phyloP scores from a whole-genome alignment of 2,329 filamentous ascomycete genomes.

The Chrysosporium keratinophilum region DNA sequence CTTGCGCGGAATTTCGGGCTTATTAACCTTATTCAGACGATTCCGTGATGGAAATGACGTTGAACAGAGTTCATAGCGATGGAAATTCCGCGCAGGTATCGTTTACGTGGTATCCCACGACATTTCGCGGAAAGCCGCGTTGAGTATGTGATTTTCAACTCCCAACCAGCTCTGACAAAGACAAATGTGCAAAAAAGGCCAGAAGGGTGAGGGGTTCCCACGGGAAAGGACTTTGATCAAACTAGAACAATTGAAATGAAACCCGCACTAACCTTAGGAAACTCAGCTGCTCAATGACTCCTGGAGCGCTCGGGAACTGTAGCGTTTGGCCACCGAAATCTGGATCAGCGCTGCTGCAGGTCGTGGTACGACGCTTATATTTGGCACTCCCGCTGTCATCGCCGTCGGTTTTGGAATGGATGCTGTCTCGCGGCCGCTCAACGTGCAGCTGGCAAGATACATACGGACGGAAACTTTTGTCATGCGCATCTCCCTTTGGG shows the following conservation, averaged over 20 bases:
- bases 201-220: neutral
- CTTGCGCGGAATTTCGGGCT: neutral
- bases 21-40: neutral
- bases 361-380: constrained; percentile 51
- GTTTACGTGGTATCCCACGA: neutral
- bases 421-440: constrained; percentile 50
- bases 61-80: neutral
- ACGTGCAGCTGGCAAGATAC: constrained; percentile 74
- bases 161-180: too few species aligned
- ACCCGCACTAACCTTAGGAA: constrained; percentile 56
- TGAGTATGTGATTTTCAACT: neutral
- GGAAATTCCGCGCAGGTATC: neutral
- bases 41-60: neutral
- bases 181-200: neutral
- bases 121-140: neutral
- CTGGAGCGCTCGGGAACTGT: constrained; percentile 45
- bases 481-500: constrained; percentile 44
- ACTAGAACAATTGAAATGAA: neutral
- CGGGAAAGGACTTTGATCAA: neutral
- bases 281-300: constrained; percentile 58
- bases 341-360: constrained; percentile 50
- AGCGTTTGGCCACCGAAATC: constrained; percentile 54
- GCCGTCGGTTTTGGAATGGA: constrained; percentile 39
- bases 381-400: constrained; percentile 40
- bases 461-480: constrained; percentile 57